Conservation (phyloP, 2,329 filamentous ascomycete genomes). For the Colletotrichum spinosum region DNA sequence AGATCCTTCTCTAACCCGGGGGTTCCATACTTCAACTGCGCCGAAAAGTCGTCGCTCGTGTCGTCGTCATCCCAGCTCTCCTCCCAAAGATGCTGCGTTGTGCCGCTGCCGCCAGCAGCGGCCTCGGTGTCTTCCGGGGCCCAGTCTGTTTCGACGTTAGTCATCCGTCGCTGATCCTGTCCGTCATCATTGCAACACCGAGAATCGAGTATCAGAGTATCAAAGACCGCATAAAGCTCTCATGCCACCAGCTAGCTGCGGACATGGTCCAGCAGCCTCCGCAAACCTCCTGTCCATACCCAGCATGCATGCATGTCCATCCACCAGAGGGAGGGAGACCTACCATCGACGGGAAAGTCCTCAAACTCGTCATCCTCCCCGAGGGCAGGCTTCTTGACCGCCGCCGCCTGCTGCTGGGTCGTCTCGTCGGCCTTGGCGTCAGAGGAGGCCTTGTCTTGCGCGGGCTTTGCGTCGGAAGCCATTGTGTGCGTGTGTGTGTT, state of each 20-base stretch:
- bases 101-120: conserved; percentile 75
- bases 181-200: not conserved
- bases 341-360: conserved; percentile 97
- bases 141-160: conserved; percentile 75
- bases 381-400: conserved; percentile 63
- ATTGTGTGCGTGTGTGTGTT: conserved; percentile 35
- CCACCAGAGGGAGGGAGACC: conserved; percentile 39
- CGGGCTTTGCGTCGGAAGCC: conserved; percentile 46
- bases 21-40: conserved; percentile 84
- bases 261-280: no score
- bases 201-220: not conserved
- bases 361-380: conserved; percentile 99
- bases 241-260: not conserved
- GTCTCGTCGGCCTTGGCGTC: conserved; percentile 58
- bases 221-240: no score
- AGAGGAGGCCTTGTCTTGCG: conserved; percentile 45
- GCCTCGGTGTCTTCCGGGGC: conserved; percentile 86
- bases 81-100: conserved; percentile 89
- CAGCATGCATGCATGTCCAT: no score
- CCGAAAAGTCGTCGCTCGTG: conserved; percentile 94
- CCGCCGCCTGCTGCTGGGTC: conserved; percentile 67
- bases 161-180: not conserved
- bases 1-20: no score
- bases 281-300: no score
- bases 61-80: conserved; percentile 99